Percentiles rank a stretch among this genome's conserved stretches.
These are phyloP conservation scores for Zymoseptoria crescenta DNA, from an alignment of 2,329 filamentous ascomycete genomes.

Conservation along the genomic window DNA sequence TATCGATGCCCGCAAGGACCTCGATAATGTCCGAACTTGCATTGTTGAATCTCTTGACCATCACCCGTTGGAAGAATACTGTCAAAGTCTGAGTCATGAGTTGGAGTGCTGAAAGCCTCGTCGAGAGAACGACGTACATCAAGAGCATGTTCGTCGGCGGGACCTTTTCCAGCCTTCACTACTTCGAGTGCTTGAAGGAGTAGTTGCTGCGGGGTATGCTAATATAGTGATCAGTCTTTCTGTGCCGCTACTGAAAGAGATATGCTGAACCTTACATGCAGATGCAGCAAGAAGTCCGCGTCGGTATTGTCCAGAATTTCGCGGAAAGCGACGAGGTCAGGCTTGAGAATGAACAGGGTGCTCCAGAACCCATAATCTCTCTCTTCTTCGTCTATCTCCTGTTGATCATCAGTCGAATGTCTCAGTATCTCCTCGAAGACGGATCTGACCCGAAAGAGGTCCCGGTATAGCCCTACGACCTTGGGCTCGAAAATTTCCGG, in stretches of 20 bases:
- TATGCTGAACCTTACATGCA: constrained; percentile 49
- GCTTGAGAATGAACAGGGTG: constrained; percentile 86
- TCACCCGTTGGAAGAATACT: constrained; percentile 72
- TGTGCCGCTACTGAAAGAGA: constrained; percentile 1
- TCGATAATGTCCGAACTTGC: constrained; percentile 91
- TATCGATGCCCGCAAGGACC: constrained; percentile 78
- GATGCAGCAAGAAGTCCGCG: constrained; percentile 65
- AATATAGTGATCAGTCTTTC: not conserved
- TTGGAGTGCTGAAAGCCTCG: constrained; percentile 25
- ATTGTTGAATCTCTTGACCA: constrained; percentile 88
- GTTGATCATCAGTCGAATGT: not conserved
- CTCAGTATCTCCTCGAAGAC: not conserved
- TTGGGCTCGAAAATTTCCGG: constrained; percentile 91
- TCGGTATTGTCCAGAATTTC: constrained; percentile 61
- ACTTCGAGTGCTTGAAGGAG: constrained; percentile 65
- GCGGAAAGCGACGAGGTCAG: constrained; percentile 63
- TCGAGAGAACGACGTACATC: constrained; percentile 54
- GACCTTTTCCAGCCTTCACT: constrained; percentile 53
- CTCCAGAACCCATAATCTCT: constrained; percentile 88
- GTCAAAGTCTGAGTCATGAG: constrained; percentile 67
- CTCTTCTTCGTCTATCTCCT: constrained; percentile 58
- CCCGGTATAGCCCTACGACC: constrained; percentile 81
- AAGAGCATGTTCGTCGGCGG: constrained; percentile 68
- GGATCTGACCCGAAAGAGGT: constrained; percentile 58
- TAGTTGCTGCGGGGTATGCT: constrained; percentile 66